phyloP scores from a whole-genome alignment of 2,329 filamentous ascomycete species.

The Camillea tinctor region DNA sequence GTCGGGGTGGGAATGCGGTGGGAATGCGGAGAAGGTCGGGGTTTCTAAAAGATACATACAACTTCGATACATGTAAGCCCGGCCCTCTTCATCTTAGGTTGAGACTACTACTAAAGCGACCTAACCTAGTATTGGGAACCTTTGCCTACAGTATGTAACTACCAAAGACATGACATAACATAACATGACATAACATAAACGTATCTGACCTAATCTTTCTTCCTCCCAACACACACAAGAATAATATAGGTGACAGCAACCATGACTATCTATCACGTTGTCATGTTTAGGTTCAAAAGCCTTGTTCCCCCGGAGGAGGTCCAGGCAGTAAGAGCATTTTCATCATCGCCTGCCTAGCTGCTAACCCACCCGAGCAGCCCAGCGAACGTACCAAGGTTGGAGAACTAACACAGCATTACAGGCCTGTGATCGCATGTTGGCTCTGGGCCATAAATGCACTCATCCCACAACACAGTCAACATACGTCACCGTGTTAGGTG shows the following conservation, averaged over 20 bases:
- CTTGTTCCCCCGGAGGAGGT: constrained; percentile 28
- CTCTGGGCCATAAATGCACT: constrained; percentile 55
- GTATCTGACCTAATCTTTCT: no score
- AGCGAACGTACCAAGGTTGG: background rate
- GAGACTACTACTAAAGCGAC: no score
- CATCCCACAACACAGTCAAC: constrained; percentile 56
- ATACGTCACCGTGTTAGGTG: constrained; percentile 58
- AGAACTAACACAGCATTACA: constrained; percentile 15
- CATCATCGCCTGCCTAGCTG: background rate
- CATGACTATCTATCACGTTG: constrained; percentile 31
- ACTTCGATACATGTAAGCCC: no score
- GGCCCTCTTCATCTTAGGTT: no score
- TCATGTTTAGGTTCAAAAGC: constrained; percentile 30
- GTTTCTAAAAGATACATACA: no score
- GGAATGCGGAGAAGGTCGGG: no score
- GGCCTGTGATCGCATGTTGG: constrained; percentile 38
- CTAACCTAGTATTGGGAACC: no score
- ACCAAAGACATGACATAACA: no score
- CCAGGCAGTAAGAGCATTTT: constrained; percentile 25
- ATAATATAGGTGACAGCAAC: background rate
- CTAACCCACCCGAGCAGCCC: background rate
- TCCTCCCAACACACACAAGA: background rate
- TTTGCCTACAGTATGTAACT: no score
- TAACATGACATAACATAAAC: no score
- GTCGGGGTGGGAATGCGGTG: no score